Evolutionary conservation across 2,329 filamentous ascomycete species (phyloP).

Genomic region (Arthrobotrys iridis): DNA sequence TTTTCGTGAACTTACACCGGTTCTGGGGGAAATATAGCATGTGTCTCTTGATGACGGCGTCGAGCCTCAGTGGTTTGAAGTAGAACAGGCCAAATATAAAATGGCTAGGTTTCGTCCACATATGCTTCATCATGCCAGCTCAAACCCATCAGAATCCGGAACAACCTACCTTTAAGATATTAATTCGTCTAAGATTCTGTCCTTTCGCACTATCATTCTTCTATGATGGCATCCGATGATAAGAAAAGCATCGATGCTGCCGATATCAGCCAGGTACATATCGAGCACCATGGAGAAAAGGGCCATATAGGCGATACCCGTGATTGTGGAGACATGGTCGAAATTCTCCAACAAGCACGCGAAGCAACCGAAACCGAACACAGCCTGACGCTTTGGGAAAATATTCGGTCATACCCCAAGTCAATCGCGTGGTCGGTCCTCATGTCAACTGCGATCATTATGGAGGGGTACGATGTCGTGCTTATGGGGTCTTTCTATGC

Average conservation of each 20-base stretch:
- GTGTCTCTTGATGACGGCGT: too few relatives aligned
- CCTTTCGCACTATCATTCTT: background rate
- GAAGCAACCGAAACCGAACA: conserved; percentile 64
- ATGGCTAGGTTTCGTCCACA: too few relatives aligned
- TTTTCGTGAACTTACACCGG: too few relatives aligned
- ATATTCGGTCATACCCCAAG: conserved; percentile 74
- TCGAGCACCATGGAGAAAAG: background rate
- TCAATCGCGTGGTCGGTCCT: conserved; percentile 60
- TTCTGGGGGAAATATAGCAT: too few relatives aligned
- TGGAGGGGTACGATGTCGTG: conserved; percentile 68
- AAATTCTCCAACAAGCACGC: background rate
- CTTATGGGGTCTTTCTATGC: conserved; percentile 66
- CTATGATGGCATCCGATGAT: background rate
- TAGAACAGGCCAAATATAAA: too few relatives aligned
- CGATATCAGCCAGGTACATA: background rate
- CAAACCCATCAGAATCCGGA: too few relatives aligned
- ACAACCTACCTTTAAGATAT: too few relatives aligned
- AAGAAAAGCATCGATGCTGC: background rate
- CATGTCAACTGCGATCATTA: conserved; percentile 65
- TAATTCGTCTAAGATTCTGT: too few relatives aligned
- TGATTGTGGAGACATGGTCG: background rate
- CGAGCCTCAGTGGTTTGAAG: too few relatives aligned
- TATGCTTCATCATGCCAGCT: too few relatives aligned
- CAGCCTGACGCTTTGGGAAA: conserved; percentile 77
- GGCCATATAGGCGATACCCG: background rate